Conservation (phyloP, 2,329 filamentous ascomycete genomes). For the Aspergillus vadensis region DNA sequence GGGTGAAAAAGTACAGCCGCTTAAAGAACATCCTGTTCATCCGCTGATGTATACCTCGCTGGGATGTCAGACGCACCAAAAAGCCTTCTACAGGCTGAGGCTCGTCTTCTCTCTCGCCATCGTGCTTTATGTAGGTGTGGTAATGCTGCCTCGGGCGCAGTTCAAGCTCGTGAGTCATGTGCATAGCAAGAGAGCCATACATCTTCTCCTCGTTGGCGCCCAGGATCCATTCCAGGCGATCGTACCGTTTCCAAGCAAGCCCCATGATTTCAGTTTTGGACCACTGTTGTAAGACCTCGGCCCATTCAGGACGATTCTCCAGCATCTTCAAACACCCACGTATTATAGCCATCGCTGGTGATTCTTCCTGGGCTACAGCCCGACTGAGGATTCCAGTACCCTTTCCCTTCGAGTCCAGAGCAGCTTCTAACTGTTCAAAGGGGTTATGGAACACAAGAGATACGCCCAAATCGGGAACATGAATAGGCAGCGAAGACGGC, state of each 20-base stretch:
- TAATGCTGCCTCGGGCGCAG: slow-evolving; percentile 67
- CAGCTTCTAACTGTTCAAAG: slow-evolving; percentile 53
- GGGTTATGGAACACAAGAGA: slow-evolving; percentile 61
- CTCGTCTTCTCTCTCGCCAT: slow-evolving; percentile 52
- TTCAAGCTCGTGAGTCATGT: slow-evolving; percentile 66
- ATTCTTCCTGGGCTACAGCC: slow-evolving; percentile 52
- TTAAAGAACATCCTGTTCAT: slow-evolving; percentile 66
- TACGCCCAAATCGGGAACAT: slow-evolving; percentile 64
- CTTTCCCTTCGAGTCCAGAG: slow-evolving; percentile 42
- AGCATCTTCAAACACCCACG: slow-evolving; percentile 62
- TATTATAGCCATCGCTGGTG: slow-evolving; percentile 59
- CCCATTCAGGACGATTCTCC: slow-evolving; percentile 59
- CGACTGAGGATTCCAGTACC: slow-evolving; percentile 46
- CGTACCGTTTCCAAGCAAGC: slow-evolving; percentile 69
- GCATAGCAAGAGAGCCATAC: slow-evolving; percentile 70
- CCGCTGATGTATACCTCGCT: slow-evolving; percentile 60
- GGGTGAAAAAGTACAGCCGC: slow-evolving; percentile 64
- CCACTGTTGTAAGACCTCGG: slow-evolving; percentile 62
- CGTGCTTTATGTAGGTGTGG: slow-evolving; percentile 52
- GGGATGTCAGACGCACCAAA: slow-evolving; percentile 64
- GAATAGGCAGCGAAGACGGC: slow-evolving; percentile 59
- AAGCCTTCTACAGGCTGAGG: slow-evolving; percentile 67
- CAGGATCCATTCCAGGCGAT: slow-evolving; percentile 68
- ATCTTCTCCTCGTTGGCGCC: slow-evolving; percentile 67
- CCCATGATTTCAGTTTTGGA: slow-evolving; percentile 60